Conservation (phyloP, 2,329 filamentous ascomycete genomes). For the Fusarium sterilihyphosum region DNA sequence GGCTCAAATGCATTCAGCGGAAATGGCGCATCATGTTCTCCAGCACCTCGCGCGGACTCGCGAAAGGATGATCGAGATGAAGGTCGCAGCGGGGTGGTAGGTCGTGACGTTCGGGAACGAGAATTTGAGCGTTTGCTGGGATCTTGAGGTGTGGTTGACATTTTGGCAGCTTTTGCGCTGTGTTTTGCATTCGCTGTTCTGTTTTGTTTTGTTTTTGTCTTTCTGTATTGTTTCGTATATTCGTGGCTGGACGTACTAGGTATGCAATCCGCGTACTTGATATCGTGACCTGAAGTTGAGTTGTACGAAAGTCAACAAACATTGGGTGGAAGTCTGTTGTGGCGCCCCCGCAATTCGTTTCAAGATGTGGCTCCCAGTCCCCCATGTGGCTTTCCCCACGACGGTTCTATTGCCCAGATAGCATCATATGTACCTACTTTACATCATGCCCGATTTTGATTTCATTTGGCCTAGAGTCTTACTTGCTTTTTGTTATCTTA, state of each 20-base stretch:
- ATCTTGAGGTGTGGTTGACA: slow-evolving; percentile 44
- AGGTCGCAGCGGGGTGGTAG: slow-evolving; percentile 90
- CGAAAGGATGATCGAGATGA: slow-evolving; percentile 90
- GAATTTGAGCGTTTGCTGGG: slow-evolving; percentile 62
- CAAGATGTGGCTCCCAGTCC: slow-evolving; percentile 16
- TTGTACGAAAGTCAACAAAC: slow-evolving; percentile 34
- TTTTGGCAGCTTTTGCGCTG: background rate
- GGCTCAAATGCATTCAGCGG: slow-evolving; percentile 88
- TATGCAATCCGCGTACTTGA: background rate
- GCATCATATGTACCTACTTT: background rate
- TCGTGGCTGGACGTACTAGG: background rate
- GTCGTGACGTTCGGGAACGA: slow-evolving; percentile 74
- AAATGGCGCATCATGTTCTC: slow-evolving; percentile 63
- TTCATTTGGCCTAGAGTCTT: too few species aligned
- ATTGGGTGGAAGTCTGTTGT: slow-evolving; percentile 8
- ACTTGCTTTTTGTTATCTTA: background rate
- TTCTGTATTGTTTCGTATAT: background rate
- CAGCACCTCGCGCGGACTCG: slow-evolving; percentile 71
- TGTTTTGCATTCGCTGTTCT: background rate
- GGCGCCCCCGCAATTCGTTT: slow-evolving; percentile 20
- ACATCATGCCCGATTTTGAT: background rate
- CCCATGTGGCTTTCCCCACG: slow-evolving; percentile 17
- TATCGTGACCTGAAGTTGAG: slow-evolving; percentile 7
- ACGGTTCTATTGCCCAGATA: background rate
- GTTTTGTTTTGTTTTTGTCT: background rate